Percentiles rank a stretch among this genome's conserved stretches.
Conservation (phyloP, 352 stramenopile genomes). For the Phytophthora ohioensis region DNA sequence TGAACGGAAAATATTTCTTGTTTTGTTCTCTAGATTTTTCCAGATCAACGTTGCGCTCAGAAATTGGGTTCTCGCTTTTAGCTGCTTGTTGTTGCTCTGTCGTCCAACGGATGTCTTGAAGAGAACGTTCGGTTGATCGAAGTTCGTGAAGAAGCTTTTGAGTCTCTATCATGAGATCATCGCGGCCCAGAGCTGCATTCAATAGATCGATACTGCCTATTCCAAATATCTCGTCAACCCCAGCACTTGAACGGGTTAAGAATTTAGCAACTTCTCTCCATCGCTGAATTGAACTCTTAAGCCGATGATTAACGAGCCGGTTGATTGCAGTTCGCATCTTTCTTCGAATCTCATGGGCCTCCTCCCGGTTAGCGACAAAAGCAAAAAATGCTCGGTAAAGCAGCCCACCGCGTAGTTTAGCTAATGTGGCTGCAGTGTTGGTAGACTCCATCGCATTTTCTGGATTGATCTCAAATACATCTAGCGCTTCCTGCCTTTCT, state of each 20-base stretch:
- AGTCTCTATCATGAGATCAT: conserved; percentile 58
- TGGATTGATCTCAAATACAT: conserved; percentile 58
- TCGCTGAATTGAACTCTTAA: conserved; percentile 31
- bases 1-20: conserved; percentile 53
- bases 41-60: conserved; percentile 8
- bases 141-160: conserved; percentile 56
- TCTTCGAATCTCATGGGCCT: conserved; percentile 37
- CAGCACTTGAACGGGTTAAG: conserved; percentile 19
- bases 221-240: conserved; percentile 37
- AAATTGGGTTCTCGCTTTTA: conserved; percentile 8
- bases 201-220: conserved; percentile 58
- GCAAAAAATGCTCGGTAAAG: conserved; percentile 63
- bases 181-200: conserved; percentile 57
- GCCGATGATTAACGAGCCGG: conserved; percentile 36
- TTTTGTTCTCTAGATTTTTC: conserved; percentile 18
- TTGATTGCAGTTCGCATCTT: conserved; percentile 52
- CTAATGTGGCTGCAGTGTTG: conserved; percentile 31
- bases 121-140: conserved; percentile 42
- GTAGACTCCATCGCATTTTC: conserved; percentile 19
- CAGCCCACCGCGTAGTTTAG: conserved; percentile 49
- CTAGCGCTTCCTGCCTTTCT: conserved; percentile 52
- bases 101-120: conserved; percentile 55
- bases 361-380: conserved; percentile 53
- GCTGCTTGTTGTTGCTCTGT: conserved; percentile 43
- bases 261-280: conserved; percentile 43